phyloP scores from a whole-genome alignment of 176 grass and related monocot species.

The Aechmea fasciata region DNA sequence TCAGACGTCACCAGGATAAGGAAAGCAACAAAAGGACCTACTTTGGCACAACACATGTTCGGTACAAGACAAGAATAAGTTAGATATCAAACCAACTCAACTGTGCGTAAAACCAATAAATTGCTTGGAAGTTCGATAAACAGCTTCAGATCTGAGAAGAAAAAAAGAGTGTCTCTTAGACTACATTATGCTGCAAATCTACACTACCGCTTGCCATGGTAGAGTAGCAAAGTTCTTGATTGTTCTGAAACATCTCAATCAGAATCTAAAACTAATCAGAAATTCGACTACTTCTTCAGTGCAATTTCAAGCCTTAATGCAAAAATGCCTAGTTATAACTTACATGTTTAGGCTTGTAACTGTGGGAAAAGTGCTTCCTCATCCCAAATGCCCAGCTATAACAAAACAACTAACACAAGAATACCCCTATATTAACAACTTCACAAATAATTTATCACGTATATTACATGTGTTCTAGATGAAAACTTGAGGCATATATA shows the following conservation, averaged over 20 bases:
- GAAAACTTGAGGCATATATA: too few species aligned
- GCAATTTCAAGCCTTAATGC: not conserved
- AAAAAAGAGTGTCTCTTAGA: not conserved
- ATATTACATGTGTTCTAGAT: too few species aligned
- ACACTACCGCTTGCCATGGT: not conserved
- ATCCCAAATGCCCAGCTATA: not conserved
- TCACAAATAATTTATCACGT: too few species aligned
- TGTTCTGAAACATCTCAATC: not conserved
- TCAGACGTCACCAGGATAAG: too few species aligned
- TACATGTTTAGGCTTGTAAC: not conserved
- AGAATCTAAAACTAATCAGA: not conserved
- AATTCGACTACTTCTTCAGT: not conserved
- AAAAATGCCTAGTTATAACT: not conserved
- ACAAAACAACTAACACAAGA: not conserved
- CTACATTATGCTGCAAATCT: not conserved
- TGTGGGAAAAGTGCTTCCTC: not conserved
- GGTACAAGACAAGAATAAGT: not conserved
- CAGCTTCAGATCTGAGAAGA: not conserved
- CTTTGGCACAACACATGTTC: not conserved
- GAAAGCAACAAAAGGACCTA: too few species aligned
- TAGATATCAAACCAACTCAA: not conserved
- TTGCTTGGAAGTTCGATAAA: not conserved
- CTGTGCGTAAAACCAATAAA: not conserved
- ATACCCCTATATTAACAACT: not conserved
- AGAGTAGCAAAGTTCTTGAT: not conserved